Conservation (phyloP, 2,329 filamentous ascomycete genomes). For the Fusarium vanettenii region DNA sequence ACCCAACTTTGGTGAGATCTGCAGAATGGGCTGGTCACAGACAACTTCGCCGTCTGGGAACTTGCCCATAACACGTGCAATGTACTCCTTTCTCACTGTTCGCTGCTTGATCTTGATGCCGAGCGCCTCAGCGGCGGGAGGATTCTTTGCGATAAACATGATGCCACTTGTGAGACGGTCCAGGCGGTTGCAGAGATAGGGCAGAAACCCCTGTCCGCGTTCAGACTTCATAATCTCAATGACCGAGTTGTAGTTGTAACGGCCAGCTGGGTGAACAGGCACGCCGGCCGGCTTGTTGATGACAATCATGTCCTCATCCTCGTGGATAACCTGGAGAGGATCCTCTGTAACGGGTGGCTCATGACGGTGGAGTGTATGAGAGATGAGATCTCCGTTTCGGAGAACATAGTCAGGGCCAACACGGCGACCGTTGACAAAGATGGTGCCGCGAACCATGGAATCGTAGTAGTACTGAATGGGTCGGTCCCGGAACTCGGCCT, state of each 20-base stretch:
- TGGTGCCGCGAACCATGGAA: constrained; percentile 83
- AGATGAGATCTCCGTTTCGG: constrained; percentile 90
- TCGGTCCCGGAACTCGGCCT: constrained; percentile 90
- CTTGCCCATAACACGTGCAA: constrained; percentile 88
- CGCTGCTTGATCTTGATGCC: constrained; percentile 80
- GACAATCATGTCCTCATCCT: constrained; percentile 92
- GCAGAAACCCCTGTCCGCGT: constrained; percentile 64
- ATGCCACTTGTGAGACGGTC: constrained; percentile 94
- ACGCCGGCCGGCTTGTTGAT: constrained; percentile 97
- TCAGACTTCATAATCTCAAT: constrained; percentile 93
- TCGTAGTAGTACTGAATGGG: constrained; percentile 86
- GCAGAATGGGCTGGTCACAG: constrained; percentile 92
- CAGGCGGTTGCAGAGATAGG: constrained; percentile 87
- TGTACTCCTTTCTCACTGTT: constrained; percentile 93
- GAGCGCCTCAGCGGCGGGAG: constrained; percentile 81
- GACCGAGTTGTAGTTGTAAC: constrained; percentile 96
- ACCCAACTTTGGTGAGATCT: constrained; percentile 94
- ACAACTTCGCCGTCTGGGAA: constrained; percentile 93
- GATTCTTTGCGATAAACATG: constrained; percentile 96
- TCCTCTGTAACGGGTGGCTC: constrained; percentile 91
- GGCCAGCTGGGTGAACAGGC: constrained; percentile 92
- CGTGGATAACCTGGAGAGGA: constrained; percentile 85
- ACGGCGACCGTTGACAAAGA: constrained; percentile 81
- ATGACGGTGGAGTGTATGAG: constrained; percentile 93
- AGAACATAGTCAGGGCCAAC: constrained; percentile 77